Evolutionary conservation across 208 protist species (phyloP), one percentile per base, ranked within the genome.

Genomic region (Acanthamoeba castellanii): DNA sequence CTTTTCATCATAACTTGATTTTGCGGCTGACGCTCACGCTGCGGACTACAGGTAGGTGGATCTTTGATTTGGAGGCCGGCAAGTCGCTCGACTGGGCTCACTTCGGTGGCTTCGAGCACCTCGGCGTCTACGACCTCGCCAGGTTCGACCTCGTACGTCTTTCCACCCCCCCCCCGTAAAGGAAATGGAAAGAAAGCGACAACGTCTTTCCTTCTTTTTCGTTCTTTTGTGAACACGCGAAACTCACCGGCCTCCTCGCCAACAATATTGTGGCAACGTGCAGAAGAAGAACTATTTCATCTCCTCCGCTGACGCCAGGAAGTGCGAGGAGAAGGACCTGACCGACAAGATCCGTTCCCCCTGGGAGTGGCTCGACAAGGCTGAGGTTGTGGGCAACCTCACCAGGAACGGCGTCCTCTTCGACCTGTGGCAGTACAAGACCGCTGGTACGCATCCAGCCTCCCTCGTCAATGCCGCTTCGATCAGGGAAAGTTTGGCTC

Each of bases 201-300:
- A 55, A 16, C 52, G 52, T 64, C 27, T 55, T 55, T 55, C 50
- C 50, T 55, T 20, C 50, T 20, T 45, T 47, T 76, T 76, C 34
- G 7, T 45, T 52, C 74, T 82, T 78, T 66, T 7, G 30, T 27
- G 11, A 1, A 27, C 2, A 34, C 0, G n/a, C 5, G 64, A 72
- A 5, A 64, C 57, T 64, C 18, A 64, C 57, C 4, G 0, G 57
- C 57, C 11, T 37, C 68, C n/a, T 72, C 66, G 11, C 70, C 0
- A 14, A n/a, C 70, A 6, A n/a, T n/a, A 20, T 72, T 55, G 0
- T 52, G 74, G 25, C 72, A 81, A 81, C 72, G 22, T 64, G 52
- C 78, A 87, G 78, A 87, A 87, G 52, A 87, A 87, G 78, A 87
- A 87, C 78, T 87, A 64, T 47, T 87, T 87, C 78, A 87, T 87